Conservation (phyloP, 352 stramenopile species). For the Phytophthora boehmeriae region DNA sequence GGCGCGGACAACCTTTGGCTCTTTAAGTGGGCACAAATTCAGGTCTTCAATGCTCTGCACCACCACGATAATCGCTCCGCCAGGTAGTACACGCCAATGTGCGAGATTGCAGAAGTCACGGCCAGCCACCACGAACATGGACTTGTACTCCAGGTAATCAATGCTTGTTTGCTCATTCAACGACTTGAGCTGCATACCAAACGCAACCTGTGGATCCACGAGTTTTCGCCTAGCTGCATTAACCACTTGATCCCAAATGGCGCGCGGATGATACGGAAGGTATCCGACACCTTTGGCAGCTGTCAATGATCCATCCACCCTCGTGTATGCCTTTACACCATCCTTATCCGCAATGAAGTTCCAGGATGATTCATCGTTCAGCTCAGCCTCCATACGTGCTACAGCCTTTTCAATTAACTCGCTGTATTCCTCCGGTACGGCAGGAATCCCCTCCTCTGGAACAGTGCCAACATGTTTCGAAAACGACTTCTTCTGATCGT, state of each 20-base stretch:
- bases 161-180: constrained; percentile 69
- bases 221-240: constrained; percentile 53
- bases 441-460: constrained; percentile 48
- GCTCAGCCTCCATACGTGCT: constrained; percentile 56
- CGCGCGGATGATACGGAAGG: constrained; percentile 55
- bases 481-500: constrained; percentile 12
- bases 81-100: constrained; percentile 70
- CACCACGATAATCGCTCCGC: constrained; percentile 73
- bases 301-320: constrained; percentile 69
- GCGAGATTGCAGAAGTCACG: constrained; percentile 76
- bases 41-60: constrained; percentile 69
- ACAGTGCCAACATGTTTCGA: constrained; percentile 20
- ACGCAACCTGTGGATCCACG: constrained; percentile 63
- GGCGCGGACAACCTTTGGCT: constrained; percentile 71
- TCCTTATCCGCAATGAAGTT: constrained; percentile 75
- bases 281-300: constrained; percentile 59
- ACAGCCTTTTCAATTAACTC: constrained; percentile 67
- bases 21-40: constrained; percentile 59
- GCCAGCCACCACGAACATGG: constrained; percentile 73
- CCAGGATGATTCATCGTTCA: constrained; percentile 63
- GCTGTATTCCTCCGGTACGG: constrained; percentile 55
- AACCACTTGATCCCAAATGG: constrained; percentile 59
- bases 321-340: constrained; percentile 71
- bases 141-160: constrained; percentile 83
- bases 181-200: constrained; percentile 41